Evolutionary conservation across 345 rosid species (phyloP).

Genomic region (Fremontodendron californicum): DNA sequence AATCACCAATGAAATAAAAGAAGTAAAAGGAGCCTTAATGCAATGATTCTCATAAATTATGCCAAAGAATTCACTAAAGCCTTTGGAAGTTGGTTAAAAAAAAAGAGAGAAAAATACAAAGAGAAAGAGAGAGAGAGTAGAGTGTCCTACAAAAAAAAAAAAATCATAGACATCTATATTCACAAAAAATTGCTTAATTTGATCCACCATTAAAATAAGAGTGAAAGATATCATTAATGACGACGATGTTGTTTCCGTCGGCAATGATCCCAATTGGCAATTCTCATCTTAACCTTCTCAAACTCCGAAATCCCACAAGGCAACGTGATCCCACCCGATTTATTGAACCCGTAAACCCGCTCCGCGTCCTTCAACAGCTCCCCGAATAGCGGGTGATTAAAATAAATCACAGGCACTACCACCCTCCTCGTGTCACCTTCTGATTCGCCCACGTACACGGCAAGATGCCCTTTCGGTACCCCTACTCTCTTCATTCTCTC

Average conservation of each 20-base stretch:
- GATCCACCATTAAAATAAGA: not conserved
- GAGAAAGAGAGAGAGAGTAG: too few species aligned
- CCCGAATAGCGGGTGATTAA: conserved; percentile 79
- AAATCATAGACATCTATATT: not conserved
- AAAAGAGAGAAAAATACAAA: too few species aligned
- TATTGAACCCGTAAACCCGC: conserved; percentile 66
- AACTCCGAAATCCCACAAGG: conserved; percentile 74
- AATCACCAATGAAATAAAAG: not conserved
- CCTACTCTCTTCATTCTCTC: conserved; percentile 15
- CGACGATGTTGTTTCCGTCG: conserved; percentile 15
- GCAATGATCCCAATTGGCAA: conserved; percentile 52
- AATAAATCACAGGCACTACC: conserved; percentile 68
- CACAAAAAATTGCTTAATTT: not conserved
- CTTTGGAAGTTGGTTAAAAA: too few species aligned
- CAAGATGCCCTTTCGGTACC: conserved; percentile 73
- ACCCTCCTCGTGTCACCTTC: conserved; percentile 43
- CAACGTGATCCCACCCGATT: conserved; percentile 67
- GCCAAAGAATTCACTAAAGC: too few species aligned
- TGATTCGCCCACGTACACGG: conserved; percentile 63
- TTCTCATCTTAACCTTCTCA: conserved; percentile 70
- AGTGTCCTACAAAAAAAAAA: not conserved
- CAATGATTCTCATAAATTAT: not conserved
- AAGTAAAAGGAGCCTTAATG: not conserved
- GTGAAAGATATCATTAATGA: not conserved
- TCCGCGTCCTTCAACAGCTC: conserved; percentile 69